Evolutionary conservation across 2,329 filamentous ascomycete genomes (phyloP).

Genomic region (Epichloe amarillans): DNA sequence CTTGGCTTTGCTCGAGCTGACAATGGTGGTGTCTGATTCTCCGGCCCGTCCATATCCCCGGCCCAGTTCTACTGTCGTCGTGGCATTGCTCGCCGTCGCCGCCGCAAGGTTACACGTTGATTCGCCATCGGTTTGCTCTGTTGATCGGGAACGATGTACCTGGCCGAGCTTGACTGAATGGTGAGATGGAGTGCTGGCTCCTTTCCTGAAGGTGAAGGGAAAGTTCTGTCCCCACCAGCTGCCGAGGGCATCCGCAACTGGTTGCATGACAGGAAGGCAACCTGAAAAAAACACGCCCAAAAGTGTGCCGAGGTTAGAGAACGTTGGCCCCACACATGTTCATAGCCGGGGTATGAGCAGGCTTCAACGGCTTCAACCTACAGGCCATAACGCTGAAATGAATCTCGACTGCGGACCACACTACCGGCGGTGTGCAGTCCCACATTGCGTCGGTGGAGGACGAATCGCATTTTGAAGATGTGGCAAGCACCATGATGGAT

Average conservation of each 20-base stretch:
- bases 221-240: conserved; percentile 5
- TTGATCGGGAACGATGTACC: not conserved
- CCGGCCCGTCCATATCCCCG: not conserved
- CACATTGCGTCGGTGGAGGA: not conserved
- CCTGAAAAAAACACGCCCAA: not conserved
- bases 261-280: conserved; percentile 5
- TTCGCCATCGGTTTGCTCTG: not conserved
- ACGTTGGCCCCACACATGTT: not conserved
- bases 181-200: not conserved
- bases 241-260: conserved; percentile 2
- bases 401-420: conserved; percentile 2
- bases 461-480: not conserved
- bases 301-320: not conserved
- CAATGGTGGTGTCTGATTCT: not conserved
- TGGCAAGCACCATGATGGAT: not conserved
- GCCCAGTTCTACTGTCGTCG: not conserved
- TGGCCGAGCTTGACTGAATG: not conserved
- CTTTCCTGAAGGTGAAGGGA: conserved; percentile 1
- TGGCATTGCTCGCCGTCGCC: not conserved
- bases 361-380: not conserved
- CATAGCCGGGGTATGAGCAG: too few relatives aligned
- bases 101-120: not conserved
- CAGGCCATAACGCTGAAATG: conserved; percentile 1
- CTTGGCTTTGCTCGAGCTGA: not conserved
- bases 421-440: not conserved